Evolutionary conservation across 2,329 filamentous ascomycete genomes (phyloP).

Genomic region (Hypoxylon sp.): DNA sequence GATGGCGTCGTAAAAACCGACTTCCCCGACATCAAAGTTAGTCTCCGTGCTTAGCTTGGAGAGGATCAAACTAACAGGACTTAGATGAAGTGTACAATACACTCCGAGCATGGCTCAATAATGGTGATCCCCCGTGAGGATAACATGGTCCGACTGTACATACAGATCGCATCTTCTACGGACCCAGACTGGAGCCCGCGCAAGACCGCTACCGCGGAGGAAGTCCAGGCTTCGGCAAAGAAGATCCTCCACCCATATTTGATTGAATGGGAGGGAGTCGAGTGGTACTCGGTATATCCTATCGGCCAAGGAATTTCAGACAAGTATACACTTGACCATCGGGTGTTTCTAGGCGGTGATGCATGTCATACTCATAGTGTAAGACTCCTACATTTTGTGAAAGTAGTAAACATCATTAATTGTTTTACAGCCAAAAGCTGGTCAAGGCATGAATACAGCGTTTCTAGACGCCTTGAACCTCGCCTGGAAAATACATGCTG

Average conservation of each 20-base stretch:
- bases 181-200: conserved; percentile 72
- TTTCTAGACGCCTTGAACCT: conserved; percentile 88
- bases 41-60: conserved; percentile 25
- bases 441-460: conserved; percentile 84
- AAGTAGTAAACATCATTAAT: conserved; percentile 11
- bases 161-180: conserved; percentile 74
- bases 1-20: conserved; percentile 79
- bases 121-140: conserved; percentile 83
- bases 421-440: conserved; percentile 77
- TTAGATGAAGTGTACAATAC: conserved; percentile 80
- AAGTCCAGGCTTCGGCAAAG: conserved; percentile 75
- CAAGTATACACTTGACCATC: conserved; percentile 74
- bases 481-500: conserved; percentile 95
- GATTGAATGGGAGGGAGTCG: conserved; percentile 75
- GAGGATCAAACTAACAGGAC: conserved; percentile 59
- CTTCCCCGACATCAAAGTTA: conserved; percentile 81
- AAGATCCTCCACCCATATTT: conserved; percentile 75
- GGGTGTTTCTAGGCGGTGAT: conserved; percentile 81
- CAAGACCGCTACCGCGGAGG: conserved; percentile 71
- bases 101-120: conserved; percentile 79
- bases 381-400: conserved; percentile 52
- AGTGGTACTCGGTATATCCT: conserved; percentile 83
- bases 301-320: conserved; percentile 81
- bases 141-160: conserved; percentile 77
- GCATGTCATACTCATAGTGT: conserved; percentile 84